Conservation (phyloP, 176 grass and related monocot genomes). For the Oryza nivara region DNA sequence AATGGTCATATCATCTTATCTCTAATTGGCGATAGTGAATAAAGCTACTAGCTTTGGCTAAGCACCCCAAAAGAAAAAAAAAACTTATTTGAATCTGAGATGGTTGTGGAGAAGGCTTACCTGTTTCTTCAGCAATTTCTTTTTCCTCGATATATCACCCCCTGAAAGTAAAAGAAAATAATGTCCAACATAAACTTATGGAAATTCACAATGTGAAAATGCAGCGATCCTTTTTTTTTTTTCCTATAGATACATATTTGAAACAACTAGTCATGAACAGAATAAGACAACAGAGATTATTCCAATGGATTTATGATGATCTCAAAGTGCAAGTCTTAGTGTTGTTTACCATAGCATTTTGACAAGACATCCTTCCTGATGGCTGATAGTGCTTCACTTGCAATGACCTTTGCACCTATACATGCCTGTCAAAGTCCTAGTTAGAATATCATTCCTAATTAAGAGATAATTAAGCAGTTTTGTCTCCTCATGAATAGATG, state of each 20-base stretch:
- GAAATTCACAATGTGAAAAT: conserved; percentile 12
- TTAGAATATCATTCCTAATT: conserved; percentile 41
- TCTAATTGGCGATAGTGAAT: conserved; percentile 3
- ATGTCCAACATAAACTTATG: conserved; percentile 9
- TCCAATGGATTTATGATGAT: conserved; percentile 17
- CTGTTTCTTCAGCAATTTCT: conserved; percentile 96
- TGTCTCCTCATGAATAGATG: conserved; percentile 7
- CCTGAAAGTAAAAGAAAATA: conserved; percentile 60
- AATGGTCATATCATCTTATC: background rate
- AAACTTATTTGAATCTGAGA: background rate
- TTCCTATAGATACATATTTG: background rate
- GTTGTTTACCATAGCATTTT: conserved; percentile 95
- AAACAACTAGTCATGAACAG: background rate
- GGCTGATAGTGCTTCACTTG: conserved; percentile 91
- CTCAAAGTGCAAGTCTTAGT: conserved; percentile 40
- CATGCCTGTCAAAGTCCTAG: conserved; percentile 73
- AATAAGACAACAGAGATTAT: background rate
- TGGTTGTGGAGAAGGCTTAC: conserved; percentile 44
- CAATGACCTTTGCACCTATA: conserved; percentile 90
- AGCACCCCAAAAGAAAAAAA: background rate
- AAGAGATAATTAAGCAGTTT: background rate
- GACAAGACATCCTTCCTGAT: conserved; percentile 96
- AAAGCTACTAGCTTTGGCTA: background rate
- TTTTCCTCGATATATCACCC: conserved; percentile 97
- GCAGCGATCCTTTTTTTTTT: background rate